Evolutionary conservation across 371 early-diverging fungal genomes (phyloP), one percentile per base, ranked within the genome.

Genomic region (Coemansia sp.): DNA sequence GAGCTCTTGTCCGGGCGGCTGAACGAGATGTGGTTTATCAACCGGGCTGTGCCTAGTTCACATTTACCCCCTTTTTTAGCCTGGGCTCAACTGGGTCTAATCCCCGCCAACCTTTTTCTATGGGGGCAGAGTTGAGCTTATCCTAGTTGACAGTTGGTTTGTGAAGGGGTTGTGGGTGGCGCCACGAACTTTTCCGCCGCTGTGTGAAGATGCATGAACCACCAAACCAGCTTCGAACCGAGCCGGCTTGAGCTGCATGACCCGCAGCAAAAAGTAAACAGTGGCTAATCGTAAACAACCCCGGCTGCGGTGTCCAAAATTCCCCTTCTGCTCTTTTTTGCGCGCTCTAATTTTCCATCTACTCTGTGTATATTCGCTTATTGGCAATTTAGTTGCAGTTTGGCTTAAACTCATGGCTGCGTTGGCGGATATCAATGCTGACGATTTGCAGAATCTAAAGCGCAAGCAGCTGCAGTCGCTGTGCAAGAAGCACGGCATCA

Each of bases 381-480:
- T 47, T 55, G 33, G 1, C 35, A 33, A 12, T 43, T 43, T 42
- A 4, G 20, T 20, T 34, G 5, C 4, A n/a, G 5, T n/a, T 57
- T 48, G 16, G 12, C 14, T n/a, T 38, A 14, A 16, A 12, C 16
- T 11, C 5, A 67, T 66, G 67, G 10, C 53, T n/a, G 35, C 38
- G 4, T 9, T 51, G 30, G 38, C 69, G 31, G 69, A 57, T 9
- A 48, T 65, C 9, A 64, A 55, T 31, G 40, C 56, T 9, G 76
- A 71, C 5, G 63, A 66, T 53, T 60, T 75, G 9, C 61, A 57
- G 16, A 55, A 35, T 10, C 12, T 75, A 39, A 75, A 66, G 55
- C 71, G 71, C 66, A 66, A 69, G 66, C 66, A 75, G 41, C 55
- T 75, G 10, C 76, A 75, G 54, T 42, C 63, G n/a, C 63, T 75